phyloP scores from a whole-genome alignment of 768 basidiomycete genomes.

The Hirschioporus abietinus region DNA sequence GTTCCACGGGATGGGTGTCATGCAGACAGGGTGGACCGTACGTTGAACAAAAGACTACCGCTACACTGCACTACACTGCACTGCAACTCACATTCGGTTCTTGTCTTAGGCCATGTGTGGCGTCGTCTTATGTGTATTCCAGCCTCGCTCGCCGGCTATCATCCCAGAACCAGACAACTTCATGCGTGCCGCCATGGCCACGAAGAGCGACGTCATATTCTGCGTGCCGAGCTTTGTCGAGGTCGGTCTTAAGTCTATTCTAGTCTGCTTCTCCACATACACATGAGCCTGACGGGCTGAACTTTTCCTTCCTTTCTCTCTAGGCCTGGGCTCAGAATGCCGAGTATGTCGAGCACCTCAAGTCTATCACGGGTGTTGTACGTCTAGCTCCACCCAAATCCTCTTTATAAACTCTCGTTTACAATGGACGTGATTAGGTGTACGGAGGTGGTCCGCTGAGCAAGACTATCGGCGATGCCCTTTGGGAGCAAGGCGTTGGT shows the following conservation, averaged over 20 bases:
- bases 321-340: conserved; percentile 11
- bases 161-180: conserved; percentile 13
- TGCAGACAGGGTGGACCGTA: conserved; percentile 7
- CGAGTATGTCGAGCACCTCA: conserved; percentile 7
- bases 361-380: conserved; percentile 12
- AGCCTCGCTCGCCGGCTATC: conserved; percentile 8
- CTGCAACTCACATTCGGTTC: background rate
- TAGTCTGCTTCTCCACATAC: too few relatives aligned
- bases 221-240: conserved; percentile 15
- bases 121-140: conserved; percentile 7
- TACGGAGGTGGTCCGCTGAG: conserved; percentile 15
- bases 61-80: too few relatives aligned
- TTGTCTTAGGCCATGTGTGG: background rate
- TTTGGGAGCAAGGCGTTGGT: conserved; percentile 12
- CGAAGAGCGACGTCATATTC: conserved; percentile 4
- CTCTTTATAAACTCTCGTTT: background rate
- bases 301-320: background rate
- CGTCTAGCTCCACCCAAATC: background rate
- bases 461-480: conserved; percentile 7
- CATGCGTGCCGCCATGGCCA: conserved; percentile 4
- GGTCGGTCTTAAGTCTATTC: too few relatives aligned
- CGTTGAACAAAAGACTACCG: too few relatives aligned
- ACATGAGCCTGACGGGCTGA: background rate
- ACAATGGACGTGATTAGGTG: too few relatives aligned
- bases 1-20: conserved; percentile 19